A percentile compares a stretch with the other conserved stretches of the same genome.
Evolutionary conservation across 192 early-diverging fungal genomes (phyloP).

Genomic region (Allomyces javanicus): DNA sequence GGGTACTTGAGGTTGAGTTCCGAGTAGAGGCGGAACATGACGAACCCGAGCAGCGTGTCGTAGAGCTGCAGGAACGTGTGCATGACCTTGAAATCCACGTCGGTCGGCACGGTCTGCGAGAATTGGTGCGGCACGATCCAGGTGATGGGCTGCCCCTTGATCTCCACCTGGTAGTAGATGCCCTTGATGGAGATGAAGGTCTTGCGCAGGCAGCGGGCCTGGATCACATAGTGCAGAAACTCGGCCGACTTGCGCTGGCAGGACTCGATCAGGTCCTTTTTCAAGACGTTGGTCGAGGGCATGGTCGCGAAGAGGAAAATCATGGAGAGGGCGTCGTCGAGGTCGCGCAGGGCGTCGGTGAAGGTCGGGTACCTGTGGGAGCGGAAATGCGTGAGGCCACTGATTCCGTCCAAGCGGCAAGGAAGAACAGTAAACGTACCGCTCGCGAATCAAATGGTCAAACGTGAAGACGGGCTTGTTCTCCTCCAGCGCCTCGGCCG

Average conservation of each 20-base stretch:
- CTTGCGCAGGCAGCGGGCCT: constrained; percentile 57
- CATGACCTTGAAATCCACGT: constrained; percentile 96
- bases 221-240: constrained; percentile 82
- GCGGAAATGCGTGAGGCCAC: too few relatives aligned
- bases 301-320: constrained; percentile 80
- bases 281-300: constrained; percentile 45
- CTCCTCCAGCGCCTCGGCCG: constrained; percentile 53
- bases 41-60: constrained; percentile 75
- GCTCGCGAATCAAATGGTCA: constrained; percentile 86
- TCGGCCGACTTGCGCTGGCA: constrained; percentile 73
- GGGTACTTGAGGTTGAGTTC: constrained; percentile 81
- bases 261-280: constrained; percentile 35
- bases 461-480: constrained; percentile 67
- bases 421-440: constrained; percentile 17
- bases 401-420: neutral
- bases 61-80: constrained; percentile 91
- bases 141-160: constrained; percentile 77
- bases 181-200: constrained; percentile 96
- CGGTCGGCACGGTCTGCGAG: constrained; percentile 61
- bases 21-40: constrained; percentile 81
- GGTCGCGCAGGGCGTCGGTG: constrained; percentile 73
- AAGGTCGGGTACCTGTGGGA: constrained; percentile 68
- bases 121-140: constrained; percentile 97
- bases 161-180: constrained; percentile 98
- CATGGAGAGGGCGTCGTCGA: constrained; percentile 98